Base-by-base conservation (phyloP, 176 grass and related monocot species). In the Poa annua region DNA sequence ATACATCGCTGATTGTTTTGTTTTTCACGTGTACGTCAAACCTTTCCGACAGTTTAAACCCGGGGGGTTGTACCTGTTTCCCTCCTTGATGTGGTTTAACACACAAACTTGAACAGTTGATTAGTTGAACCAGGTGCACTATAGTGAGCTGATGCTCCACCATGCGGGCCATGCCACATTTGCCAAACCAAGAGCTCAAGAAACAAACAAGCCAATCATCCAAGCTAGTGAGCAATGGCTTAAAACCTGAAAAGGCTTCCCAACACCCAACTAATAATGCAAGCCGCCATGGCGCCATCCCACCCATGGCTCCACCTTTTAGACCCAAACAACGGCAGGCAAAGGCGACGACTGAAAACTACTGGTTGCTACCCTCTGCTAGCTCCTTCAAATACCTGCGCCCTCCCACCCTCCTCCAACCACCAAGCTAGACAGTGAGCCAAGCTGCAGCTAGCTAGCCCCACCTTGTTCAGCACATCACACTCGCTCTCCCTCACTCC, bases 301-400 rank as follows among this genome's bases (percentile, higher is more conserved):
- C 26, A 19, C 72, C 56, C 42, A 7, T 47, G 16, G 10, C 19
- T 44, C 4, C 6, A 11, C 54, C 22, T 52, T 65, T 83, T 75
- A 56, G 81, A 75, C 57, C 81, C 26, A 17, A 54, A 55, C 34
- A 51, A 35, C 62, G 62, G 62, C 29, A 34, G 62, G 56, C 56
- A 11, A 54, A 57, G n/a, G 54, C 54, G 3, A 25, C 57, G 32
- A 66, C 63, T 19, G 32, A 66, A 66, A 66, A 66, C 63, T 66
- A 66, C 63, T 35, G 29, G 0, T 36, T 32, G n/a, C 11, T 11
- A 20, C 38, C 57, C 21, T 15, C n/a, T 16, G 2, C 48, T 3
- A 56, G 42, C 64, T 32, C 55, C 75, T 88, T 88, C 51, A 84
- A 80, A 75, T 84, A 88, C 35, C 57, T 20, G 35, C 11, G 70